Evolutionary conservation across 2,329 filamentous ascomycete species (phyloP), one percentile per base, ranked within the genome.

Genomic region (Talaromyces sp.): DNA sequence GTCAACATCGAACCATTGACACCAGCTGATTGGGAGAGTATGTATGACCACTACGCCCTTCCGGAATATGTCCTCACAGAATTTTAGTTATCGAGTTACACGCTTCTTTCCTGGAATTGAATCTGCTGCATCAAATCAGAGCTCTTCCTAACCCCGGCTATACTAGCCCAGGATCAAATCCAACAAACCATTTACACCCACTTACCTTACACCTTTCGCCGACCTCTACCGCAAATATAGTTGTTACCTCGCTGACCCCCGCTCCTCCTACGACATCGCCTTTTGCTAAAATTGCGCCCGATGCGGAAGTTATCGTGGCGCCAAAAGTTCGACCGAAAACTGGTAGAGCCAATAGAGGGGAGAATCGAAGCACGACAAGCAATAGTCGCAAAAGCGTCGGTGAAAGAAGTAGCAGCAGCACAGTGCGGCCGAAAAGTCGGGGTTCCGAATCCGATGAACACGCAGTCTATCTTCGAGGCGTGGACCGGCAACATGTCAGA

Each of bases 1-100:
- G 90, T 99, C 77, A 93, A 97, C 75, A 98, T 99, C 71, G 96
- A 99, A 76, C 95, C 95, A 39, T 80, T 98, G 72, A 98, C 95
- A 0, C 88, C 94, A 1, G 92, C 96, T 65, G 95, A 99, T 75
- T 99, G 95, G 95, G 95, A 99, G 79, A 96, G 83, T 84, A 81
- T 68, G 82, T 75, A 61, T 37, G 22, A 7, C n/a, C 33, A 19
- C 6, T 56, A 33, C 19, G 3, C 33, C 52, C 14, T 54, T 13
- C 16, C 33, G 59, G 37, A 50, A 6, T 39, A 35, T 31, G 19
- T 31, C 63, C 39, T 66, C 37, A 64, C 67, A 8, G 37, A 14
- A 41, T 39, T 48, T 35, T 68, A 85, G 84, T 98, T 72, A 98
- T 99, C 71, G 95, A 99, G 78, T 83, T 99, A 1, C 95, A 99